Evolutionary conservation across 2,329 filamentous ascomycete genomes (phyloP), one percentile per base, ranked within the genome.

Genomic region (Lomentospora prolificans): DNA sequence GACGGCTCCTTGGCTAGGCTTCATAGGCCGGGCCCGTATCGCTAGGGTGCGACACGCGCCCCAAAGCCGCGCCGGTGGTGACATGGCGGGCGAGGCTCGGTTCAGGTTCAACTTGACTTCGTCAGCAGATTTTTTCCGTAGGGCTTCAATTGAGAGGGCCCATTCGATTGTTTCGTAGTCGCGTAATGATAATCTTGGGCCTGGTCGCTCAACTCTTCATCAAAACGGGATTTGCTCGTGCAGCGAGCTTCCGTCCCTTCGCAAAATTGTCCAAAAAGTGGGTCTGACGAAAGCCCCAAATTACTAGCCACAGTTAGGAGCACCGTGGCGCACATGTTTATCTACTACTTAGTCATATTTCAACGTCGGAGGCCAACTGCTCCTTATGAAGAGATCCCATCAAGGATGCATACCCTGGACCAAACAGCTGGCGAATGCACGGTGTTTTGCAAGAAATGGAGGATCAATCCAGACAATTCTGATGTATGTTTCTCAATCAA

Each of bases 21-120:
- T 57, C 58, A 65, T 64, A 50, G 71, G 66, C 60, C 68, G 64
- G 39, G 70, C 60, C 55, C 72, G 69, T 50, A 74, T 59, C 36
- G 70, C 67, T 51, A 77, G 66, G 46, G 70, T 66, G 58, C 73
- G 69, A 64, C 71, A 69, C 54, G 68, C 69, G 61, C 67, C 64
- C 61, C 76, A 73, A 41, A 82, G 61, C 59, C 75, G 77, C 61
- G 80, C 67, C 67, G 78, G 73, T 57, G 80, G 75, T 62, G 80
- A 74, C 81, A 85, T 84, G 57, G 58, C 48, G 51, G 24, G 10
- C 17, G 24, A 17, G 50, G 28, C 41, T 28, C 17, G 44, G 30
- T 19, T n/a, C 19, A 22, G 24, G 25, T 9, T 5, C 4, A 27
- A 22, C 25, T 4, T 8, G n/a, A 22, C 22, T 17, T 27, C 14